Base-by-base conservation (phyloP, 805 yeast species). In the Saitoella complicata region DNA sequence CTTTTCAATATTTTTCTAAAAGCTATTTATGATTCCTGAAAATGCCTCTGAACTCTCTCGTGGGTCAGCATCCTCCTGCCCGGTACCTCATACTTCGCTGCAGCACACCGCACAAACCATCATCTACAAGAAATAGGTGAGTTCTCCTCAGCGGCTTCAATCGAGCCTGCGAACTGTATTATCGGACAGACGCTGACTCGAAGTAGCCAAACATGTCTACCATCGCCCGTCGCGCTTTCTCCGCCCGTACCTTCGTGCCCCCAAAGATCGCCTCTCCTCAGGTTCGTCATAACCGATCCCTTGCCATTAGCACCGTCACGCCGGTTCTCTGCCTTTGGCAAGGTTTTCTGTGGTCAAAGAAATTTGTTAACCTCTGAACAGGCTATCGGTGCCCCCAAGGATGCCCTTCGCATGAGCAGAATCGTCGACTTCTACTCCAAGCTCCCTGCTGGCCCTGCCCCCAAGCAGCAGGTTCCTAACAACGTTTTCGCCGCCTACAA, bases 401-500 rank as follows among this genome's bases (percentile, higher is more conserved):
- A 33, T 33, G 36, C 36, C 36, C 11, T 11, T 11, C 10, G 36
- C 10, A 33, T 33, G 36, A 33, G 36, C 36, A 9, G 4, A 10
- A 11, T 33, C 11, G 36, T 33, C 11, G 11, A 33, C 36, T 33
- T 33, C 11, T 33, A 33, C 11, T 10, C 36, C 36, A 9, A 33
- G 10, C 11, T 33, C 10, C 36, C 36, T 9, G 11, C 10, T 10
- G 36, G 36, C 36, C 21, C 21, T 21, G 21, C 21, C 21, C 21
- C 21, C 21, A 21, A 21, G 21, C 21, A 21, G 21, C 21, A 21
- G 21, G 21, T 21, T 21, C 21, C 21, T 21, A 21, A 21, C 21
- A 21, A 50, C 49, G 76, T 66, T 21, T 21, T 21, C 21, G 21
- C 21, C 21, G 21, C 21, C 21, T 87, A 87, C 75, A 79, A 76